phyloP scores from a whole-genome alignment of 2,329 filamentous ascomycete species.

The Annulohypoxylon truncatum region DNA sequence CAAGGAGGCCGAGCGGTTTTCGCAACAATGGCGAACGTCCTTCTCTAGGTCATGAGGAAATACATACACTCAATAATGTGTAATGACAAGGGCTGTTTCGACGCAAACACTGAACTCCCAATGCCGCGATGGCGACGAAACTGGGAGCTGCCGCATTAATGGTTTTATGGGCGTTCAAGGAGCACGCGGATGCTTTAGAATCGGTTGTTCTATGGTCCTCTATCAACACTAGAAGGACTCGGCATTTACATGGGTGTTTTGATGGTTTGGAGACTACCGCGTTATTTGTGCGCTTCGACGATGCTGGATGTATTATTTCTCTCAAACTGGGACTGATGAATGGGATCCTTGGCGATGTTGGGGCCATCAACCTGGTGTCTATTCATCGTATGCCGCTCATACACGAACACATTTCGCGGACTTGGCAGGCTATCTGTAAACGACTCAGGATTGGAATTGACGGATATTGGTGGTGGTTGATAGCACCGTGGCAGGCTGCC shows the following conservation, averaged over 20 bases:
- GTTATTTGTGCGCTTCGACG: constrained; percentile 16
- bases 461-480: background rate
- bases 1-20: constrained; percentile 71
- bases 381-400: constrained; percentile 11
- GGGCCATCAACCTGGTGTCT: constrained; percentile 2
- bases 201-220: constrained; percentile 32
- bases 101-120: constrained; percentile 26
- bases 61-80: constrained; percentile 30
- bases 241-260: constrained; percentile 44
- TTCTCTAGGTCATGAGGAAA: constrained; percentile 48
- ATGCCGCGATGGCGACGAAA: constrained; percentile 26
- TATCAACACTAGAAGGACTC: constrained; percentile 27
- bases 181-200: constrained; percentile 35
- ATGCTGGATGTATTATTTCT: constrained; percentile 35
- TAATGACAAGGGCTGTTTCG: constrained; percentile 21
- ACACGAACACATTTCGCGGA: constrained; percentile 11
- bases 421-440: background rate
- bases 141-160: constrained; percentile 17
- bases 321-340: constrained; percentile 8
- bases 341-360: constrained; percentile 10
- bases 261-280: constrained; percentile 33
- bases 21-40: constrained; percentile 59
- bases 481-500: background rate
- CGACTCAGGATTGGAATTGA: constrained; percentile 6
- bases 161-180: constrained; percentile 37